Evolutionary conservation across 2,329 filamentous ascomycete species (phyloP).

Genomic region (Fusarium coffeatum): DNA sequence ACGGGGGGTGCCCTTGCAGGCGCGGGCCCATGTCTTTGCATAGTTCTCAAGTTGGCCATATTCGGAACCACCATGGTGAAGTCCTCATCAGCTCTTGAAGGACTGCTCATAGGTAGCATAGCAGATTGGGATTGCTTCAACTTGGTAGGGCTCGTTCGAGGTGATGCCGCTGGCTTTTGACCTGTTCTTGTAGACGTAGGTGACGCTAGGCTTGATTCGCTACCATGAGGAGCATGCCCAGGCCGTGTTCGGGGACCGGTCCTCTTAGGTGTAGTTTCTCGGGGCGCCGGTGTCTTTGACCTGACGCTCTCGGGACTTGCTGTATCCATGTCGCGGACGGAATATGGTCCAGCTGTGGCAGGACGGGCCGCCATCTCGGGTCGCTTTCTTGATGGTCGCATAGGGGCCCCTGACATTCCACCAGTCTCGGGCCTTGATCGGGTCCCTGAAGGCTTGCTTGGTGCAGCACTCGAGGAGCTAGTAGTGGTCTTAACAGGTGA

Average conservation of each 20-base stretch:
- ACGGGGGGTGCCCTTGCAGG: slow-evolving; percentile 23
- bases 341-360: slow-evolving; percentile 74
- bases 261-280: slow-evolving; percentile 64
- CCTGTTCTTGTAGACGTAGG: slow-evolving; percentile 53
- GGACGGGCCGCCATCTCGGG: slow-evolving; percentile 69
- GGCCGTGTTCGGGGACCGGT: slow-evolving; percentile 59
- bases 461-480: slow-evolving; percentile 46
- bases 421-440: slow-evolving; percentile 62
- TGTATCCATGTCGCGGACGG: slow-evolving; percentile 62
- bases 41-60: slow-evolving; percentile 52
- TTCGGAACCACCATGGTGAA: slow-evolving; percentile 65
- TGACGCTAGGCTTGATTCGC: slow-evolving; percentile 63
- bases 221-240: slow-evolving; percentile 61
- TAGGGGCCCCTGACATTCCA: slow-evolving; percentile 72
- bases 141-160: slow-evolving; percentile 56
- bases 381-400: slow-evolving; percentile 68
- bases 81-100: slow-evolving; percentile 63
- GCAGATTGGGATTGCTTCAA: slow-evolving; percentile 51
- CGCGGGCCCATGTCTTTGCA: slow-evolving; percentile 44
- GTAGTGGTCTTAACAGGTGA: slow-evolving; percentile 61
- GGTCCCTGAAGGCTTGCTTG: slow-evolving; percentile 51
- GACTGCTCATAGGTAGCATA: slow-evolving; percentile 53
- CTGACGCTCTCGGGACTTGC: slow-evolving; percentile 61
- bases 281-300: slow-evolving; percentile 64
- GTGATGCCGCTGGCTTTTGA: slow-evolving; percentile 54